Evolutionary conservation across 768 basidiomycete genomes (phyloP), one percentile per base, ranked within the genome.

Genomic region (Pilatotrama ljubarskyi): DNA sequence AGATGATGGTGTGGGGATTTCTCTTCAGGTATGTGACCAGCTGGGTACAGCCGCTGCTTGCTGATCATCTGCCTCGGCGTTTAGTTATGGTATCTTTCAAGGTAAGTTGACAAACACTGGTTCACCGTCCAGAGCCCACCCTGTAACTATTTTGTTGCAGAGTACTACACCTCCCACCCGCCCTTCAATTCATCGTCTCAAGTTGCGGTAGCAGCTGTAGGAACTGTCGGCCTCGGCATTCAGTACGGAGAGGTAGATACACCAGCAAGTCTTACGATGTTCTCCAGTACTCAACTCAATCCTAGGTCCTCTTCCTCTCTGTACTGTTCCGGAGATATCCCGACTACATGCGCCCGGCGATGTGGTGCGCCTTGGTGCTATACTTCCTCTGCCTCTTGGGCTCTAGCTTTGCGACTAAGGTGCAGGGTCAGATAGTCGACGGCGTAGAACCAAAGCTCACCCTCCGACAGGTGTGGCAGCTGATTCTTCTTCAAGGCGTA

Each of bases 21-120:
- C 40, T 47, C 24, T 70, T 62, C 52, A 65, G 64, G 64, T 68
- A 40, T 1, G 49, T 17, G 36, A 22, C 11, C 2, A 24, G 7
- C 14, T 0, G 10, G 29, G 29, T 24, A 10, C 11, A 15, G 8
- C 20, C 3, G 35, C 4, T 20, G 3, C 3, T 36, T 5, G 22
- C 13, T 51, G 10, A 38, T 37, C 20, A 11, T 5, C 4, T 11
- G 25, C 11, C 37, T 6, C n/a, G n/a, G 15, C 5, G 3, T 47
- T 15, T 10, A 67, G 66, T 52, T 67, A 63, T 32, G 66, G 66
- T 47, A 67, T 67, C 10, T 67, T 67, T 42, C 66, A 67, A 63
- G 66, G 66, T 63, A 37, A 3, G 11, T 5, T 9, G 32, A 18
- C 2, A 20, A 4, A 6, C 9, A 9, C 14, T 24, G 43, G 2